Conservation (phyloP, 805 yeast species). For the Myxozyma monticola region DNA sequence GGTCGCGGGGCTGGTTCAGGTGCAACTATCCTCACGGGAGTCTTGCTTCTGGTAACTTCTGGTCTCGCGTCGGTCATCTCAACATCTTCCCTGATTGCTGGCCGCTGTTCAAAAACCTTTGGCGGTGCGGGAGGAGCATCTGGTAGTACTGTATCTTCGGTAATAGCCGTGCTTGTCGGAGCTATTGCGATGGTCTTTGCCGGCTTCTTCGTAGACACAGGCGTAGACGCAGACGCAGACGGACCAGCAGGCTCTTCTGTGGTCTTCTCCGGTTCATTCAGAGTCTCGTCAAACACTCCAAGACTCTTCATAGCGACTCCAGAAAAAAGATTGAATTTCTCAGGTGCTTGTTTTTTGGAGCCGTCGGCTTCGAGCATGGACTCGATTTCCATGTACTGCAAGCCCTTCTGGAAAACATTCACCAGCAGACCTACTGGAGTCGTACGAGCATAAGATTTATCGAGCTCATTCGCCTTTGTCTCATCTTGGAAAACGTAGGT, state of each 20-base stretch:
- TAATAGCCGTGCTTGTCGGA: background rate
- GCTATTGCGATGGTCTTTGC: background rate
- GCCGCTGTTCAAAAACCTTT: too few species aligned
- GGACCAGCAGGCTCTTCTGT: background rate
- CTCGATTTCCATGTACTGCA: slow-evolving; percentile 73
- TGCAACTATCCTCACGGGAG: background rate
- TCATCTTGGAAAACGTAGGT: slow-evolving; percentile 81
- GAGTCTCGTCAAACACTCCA: background rate
- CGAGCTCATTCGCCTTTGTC: slow-evolving; percentile 60
- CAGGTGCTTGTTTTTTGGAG: slow-evolving; percentile 1
- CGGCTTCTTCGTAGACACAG: background rate
- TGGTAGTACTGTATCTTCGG: too few species aligned
- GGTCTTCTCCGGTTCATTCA: background rate
- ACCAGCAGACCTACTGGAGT: slow-evolving; percentile 83
- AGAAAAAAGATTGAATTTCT: slow-evolving; percentile 16
- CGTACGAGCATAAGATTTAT: slow-evolving; percentile 47
- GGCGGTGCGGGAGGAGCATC: too few species aligned
- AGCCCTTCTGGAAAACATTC: slow-evolving; percentile 79
- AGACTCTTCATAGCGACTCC: background rate
- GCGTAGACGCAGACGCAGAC: background rate
- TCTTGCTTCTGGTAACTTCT: too few species aligned
- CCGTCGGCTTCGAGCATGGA: slow-evolving; percentile 39
- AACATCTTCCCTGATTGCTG: slow-evolving; percentile 1
- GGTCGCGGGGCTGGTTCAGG: background rate
- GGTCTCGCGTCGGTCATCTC: background rate